Percentiles rank a stretch among this genome's conserved stretches.
Evolutionary conservation across 805 yeast genomes (phyloP).

Genomic region (Zygotorulaspora sp.): DNA sequence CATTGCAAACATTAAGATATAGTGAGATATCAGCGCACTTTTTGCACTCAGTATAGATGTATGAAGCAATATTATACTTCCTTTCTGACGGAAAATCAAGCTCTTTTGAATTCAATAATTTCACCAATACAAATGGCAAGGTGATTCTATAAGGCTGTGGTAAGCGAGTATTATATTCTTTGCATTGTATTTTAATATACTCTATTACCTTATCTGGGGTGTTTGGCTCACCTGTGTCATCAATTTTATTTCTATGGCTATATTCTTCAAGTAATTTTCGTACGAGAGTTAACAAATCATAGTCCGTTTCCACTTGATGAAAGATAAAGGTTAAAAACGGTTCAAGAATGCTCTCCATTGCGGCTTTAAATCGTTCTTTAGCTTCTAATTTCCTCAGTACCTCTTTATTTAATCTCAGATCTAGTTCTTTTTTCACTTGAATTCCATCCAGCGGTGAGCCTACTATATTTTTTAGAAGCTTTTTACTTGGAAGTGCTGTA

Average conservation of each 20-base stretch:
- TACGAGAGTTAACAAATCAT: slow-evolving; percentile 22
- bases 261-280: slow-evolving; percentile 14
- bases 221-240: slow-evolving; percentile 10
- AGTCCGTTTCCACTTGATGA: slow-evolving; percentile 21
- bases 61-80: slow-evolving; percentile 24
- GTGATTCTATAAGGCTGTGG: slow-evolving; percentile 31
- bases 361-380: slow-evolving; percentile 22
- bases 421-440: not conserved
- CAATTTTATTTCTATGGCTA: slow-evolving; percentile 11
- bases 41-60: slow-evolving; percentile 30
- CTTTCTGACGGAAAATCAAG: slow-evolving; percentile 24
- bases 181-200: slow-evolving; percentile 14
- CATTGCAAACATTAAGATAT: slow-evolving; percentile 31
- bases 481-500: slow-evolving; percentile 4
- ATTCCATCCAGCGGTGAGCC: not conserved
- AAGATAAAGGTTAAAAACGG: slow-evolving; percentile 19
- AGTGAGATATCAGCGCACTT: slow-evolving; percentile 24
- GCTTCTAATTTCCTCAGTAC: slow-evolving; percentile 18
- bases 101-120: slow-evolving; percentile 17
- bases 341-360: slow-evolving; percentile 21
- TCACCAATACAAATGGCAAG: slow-evolving; percentile 24
- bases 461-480: not conserved
- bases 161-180: slow-evolving; percentile 8
- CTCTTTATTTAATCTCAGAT: slow-evolving; percentile 8
- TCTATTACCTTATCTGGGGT: slow-evolving; percentile 17